phyloP scores from a whole-genome alignment of 441 rosid species.

The Geranium incanum region DNA sequence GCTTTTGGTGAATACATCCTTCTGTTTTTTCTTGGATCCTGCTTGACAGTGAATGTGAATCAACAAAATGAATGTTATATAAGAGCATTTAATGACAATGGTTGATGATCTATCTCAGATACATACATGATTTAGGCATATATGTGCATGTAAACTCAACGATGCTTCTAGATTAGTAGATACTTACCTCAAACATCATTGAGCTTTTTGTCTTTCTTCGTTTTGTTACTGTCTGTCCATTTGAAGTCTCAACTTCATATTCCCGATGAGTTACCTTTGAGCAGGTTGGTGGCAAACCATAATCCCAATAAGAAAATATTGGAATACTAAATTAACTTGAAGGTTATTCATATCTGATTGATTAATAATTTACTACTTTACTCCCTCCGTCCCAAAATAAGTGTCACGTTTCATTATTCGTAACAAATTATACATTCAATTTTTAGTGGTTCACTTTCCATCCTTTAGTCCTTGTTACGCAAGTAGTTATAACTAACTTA shows the following conservation, averaged over 20 bases:
- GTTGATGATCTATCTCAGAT: background rate
- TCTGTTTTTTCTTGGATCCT: slow-evolving; percentile 57
- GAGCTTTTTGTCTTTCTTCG: slow-evolving; percentile 44
- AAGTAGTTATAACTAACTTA: too few species aligned
- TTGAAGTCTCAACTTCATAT: slow-evolving; percentile 60
- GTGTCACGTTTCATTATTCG: too few species aligned
- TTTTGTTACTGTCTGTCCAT: slow-evolving; percentile 62
- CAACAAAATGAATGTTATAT: slow-evolving; percentile 10
- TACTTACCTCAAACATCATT: background rate
- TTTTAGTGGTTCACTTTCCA: too few species aligned
- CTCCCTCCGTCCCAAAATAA: too few species aligned
- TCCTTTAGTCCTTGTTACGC: too few species aligned
- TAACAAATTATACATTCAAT: too few species aligned
- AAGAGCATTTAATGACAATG: background rate
- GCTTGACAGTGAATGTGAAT: slow-evolving; percentile 11
- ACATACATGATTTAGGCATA: background rate
- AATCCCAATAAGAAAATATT: background rate
- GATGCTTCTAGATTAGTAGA: background rate
- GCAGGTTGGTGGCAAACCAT: slow-evolving; percentile 12
- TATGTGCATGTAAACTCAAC: background rate
- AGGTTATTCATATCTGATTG: background rate
- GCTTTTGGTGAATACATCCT: slow-evolving; percentile 45
- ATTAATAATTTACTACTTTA: background rate
- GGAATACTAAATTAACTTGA: background rate
- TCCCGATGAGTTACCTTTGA: slow-evolving; percentile 62